A percentile compares a stretch with the other conserved stretches of the same genome.
phyloP scores from a whole-genome alignment of 176 grass and related monocot genomes.

The Triticum urartu region DNA sequence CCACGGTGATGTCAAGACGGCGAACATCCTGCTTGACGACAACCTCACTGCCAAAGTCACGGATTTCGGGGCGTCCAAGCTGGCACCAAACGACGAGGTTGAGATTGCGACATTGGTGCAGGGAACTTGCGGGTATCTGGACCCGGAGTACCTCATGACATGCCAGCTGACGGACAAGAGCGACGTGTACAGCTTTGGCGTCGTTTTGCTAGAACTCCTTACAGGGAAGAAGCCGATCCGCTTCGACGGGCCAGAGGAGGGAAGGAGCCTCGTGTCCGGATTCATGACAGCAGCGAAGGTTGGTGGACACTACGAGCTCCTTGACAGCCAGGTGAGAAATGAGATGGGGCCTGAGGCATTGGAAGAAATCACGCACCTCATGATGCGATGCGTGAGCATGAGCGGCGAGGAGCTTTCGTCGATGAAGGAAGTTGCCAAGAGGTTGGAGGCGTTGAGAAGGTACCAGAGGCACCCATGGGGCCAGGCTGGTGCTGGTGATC shows the following conservation, averaged over 20 bases:
- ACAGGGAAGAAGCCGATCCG: constrained; percentile 38
- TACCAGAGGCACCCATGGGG: constrained; percentile 25
- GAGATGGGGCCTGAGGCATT: constrained; percentile 38
- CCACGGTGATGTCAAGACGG: background rate
- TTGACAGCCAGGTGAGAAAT: constrained; percentile 13
- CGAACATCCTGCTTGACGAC: background rate
- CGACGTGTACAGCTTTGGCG: constrained; percentile 66
- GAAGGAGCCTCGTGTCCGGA: background rate
- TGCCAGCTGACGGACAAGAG: constrained; percentile 78
- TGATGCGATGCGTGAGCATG: constrained; percentile 54
- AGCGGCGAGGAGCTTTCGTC: constrained; percentile 51
- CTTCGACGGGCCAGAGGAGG: background rate
- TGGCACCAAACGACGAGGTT: background rate
- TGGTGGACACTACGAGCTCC: background rate
- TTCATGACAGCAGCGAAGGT: background rate
- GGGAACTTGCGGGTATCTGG: constrained; percentile 62
- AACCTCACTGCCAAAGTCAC: background rate
- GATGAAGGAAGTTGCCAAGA: constrained; percentile 57
- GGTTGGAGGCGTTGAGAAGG: constrained; percentile 34
- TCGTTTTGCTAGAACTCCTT: constrained; percentile 55
- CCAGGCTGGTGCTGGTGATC: background rate
- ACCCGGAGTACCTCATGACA: constrained; percentile 54
- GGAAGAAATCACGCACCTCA: constrained; percentile 37
- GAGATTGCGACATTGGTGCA: constrained; percentile 29
- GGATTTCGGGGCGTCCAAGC: background rate